Evolutionary conservation across 768 basidiomycete species (phyloP).

Genomic region (Rhodotorula graminis): DNA sequence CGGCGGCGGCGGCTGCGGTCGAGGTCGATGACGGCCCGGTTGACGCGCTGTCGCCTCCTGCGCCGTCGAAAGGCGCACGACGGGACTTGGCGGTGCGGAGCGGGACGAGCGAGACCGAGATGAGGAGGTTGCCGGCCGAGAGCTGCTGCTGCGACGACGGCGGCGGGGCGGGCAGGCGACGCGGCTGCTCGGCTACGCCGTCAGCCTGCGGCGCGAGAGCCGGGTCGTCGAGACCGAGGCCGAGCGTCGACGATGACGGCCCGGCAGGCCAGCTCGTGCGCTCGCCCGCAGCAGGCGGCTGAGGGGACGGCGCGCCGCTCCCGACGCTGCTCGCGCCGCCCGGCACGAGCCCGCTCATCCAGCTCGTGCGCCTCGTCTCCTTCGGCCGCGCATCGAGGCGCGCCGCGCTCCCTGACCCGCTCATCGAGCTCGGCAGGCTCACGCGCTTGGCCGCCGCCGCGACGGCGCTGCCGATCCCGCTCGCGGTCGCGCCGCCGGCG

Average conservation of each 20-base stretch:
- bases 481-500: too few species aligned
- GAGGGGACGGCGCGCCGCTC: too few species aligned
- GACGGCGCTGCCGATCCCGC: too few species aligned
- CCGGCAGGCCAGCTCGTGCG: slow-evolving; percentile 10
- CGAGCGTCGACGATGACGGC: background rate
- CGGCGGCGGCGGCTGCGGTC: too few species aligned
- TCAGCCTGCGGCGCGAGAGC: background rate
- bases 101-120: slow-evolving; percentile 33
- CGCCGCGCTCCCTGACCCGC: background rate
- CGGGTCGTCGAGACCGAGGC: slow-evolving; percentile 7
- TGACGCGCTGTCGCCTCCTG: too few species aligned
- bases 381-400: background rate
- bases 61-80: background rate
- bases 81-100: slow-evolving; percentile 20
- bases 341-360: slow-evolving; percentile 17
- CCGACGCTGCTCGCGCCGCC: background rate
- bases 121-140: slow-evolving; percentile 5
- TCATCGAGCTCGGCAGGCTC: background rate
- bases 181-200: background rate
- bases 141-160: background rate
- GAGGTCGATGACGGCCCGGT: too few species aligned
- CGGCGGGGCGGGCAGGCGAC: too few species aligned
- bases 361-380: slow-evolving; percentile 6
- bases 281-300: background rate
- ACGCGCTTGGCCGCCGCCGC: background rate